phyloP scores from a whole-genome alignment of 2,329 filamentous ascomycete species.

The Pseudocercospora vitis region DNA sequence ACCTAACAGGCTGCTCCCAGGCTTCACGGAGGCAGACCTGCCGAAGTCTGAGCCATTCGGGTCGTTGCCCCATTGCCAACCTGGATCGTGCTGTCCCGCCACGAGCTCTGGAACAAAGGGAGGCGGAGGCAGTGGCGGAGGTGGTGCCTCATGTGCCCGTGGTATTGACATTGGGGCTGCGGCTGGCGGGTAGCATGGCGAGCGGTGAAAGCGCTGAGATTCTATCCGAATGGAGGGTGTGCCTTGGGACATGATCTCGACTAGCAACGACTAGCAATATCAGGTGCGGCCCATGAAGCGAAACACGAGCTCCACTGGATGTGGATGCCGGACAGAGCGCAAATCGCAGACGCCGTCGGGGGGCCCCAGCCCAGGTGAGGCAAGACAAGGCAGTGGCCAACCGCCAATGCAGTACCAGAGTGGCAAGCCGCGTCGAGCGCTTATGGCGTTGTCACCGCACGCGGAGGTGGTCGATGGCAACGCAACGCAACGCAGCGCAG shows the following conservation, averaged over 20 bases:
- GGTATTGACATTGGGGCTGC: slow-evolving; percentile 64
- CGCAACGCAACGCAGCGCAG: slow-evolving; percentile 8
- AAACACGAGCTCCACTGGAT: slow-evolving; percentile 19
- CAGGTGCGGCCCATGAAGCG: slow-evolving; percentile 17
- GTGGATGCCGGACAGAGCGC: slow-evolving; percentile 1
- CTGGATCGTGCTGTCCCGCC: slow-evolving; percentile 58
- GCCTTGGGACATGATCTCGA: slow-evolving; percentile 23
- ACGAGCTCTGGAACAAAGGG: slow-evolving; percentile 56
- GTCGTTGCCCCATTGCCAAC: slow-evolving; percentile 63
- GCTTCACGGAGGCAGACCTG: slow-evolving; percentile 47
- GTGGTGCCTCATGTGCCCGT: slow-evolving; percentile 53
- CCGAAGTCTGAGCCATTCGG: slow-evolving; percentile 51
- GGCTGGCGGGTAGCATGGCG: slow-evolving; percentile 41
- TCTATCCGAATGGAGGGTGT: slow-evolving; percentile 40
- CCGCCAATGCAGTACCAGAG: slow-evolving; percentile 1
- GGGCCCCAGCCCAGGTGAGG: no score
- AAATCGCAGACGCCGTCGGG: no score
- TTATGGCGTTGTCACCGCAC: slow-evolving; percentile 4
- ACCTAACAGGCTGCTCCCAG: slow-evolving; percentile 50
- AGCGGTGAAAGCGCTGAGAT: slow-evolving; percentile 42
- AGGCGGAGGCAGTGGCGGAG: slow-evolving; percentile 66
- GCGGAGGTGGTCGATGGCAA: slow-evolving; percentile 5
- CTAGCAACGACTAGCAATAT: slow-evolving; percentile 6
- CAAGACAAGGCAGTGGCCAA: slow-evolving; percentile 1
- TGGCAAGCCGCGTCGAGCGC: slow-evolving; percentile 11